Conservation (phyloP, 371 early-diverging fungal genomes). For the Synchytrium microbalum region DNA sequence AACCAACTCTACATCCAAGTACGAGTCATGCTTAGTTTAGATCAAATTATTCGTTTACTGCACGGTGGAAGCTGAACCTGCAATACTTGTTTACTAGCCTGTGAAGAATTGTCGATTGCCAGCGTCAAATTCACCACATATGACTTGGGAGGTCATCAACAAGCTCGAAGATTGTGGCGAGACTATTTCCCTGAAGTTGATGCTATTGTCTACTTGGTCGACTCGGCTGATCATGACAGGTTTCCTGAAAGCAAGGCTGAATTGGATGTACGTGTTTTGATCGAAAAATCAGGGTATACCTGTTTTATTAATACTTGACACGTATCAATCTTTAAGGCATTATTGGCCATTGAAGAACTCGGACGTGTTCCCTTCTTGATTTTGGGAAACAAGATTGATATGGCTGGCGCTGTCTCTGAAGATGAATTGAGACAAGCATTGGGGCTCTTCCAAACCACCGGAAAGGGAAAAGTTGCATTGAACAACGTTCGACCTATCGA, state of each 20-base stretch:
- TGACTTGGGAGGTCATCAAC: slow-evolving; percentile 95
- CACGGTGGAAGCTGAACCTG: neutral
- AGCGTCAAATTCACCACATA: slow-evolving; percentile 94
- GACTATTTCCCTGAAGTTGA: slow-evolving; percentile 97
- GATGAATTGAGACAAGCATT: slow-evolving; percentile 79
- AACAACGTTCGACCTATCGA: slow-evolving; percentile 92
- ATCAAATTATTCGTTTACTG: neutral
- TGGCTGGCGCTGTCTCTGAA: slow-evolving; percentile 87
- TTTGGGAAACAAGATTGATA: slow-evolving; percentile 97
- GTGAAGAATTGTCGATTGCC: slow-evolving; percentile 93
- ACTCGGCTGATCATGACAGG: slow-evolving; percentile 77
- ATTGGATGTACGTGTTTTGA: slow-evolving; percentile 64
- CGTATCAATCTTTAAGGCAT: slow-evolving; percentile 48
- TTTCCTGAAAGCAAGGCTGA: slow-evolving; percentile 88
- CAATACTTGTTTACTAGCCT: slow-evolving; percentile 41
- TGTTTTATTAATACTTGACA: too few species aligned
- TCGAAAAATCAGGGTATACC: too few species aligned
- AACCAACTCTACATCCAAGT: slow-evolving; percentile 98
- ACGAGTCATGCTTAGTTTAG: slow-evolving; percentile 32
- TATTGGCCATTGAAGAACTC: slow-evolving; percentile 88
- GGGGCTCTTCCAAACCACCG: slow-evolving; percentile 92
- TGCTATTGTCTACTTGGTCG: slow-evolving; percentile 95
- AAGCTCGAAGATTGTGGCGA: slow-evolving; percentile 95
- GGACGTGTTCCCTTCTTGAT: slow-evolving; percentile 86
- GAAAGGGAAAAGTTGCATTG: slow-evolving; percentile 91